Conservation (phyloP, 2,329 filamentous ascomycete species). For the Ophiocordyceps australis region DNA sequence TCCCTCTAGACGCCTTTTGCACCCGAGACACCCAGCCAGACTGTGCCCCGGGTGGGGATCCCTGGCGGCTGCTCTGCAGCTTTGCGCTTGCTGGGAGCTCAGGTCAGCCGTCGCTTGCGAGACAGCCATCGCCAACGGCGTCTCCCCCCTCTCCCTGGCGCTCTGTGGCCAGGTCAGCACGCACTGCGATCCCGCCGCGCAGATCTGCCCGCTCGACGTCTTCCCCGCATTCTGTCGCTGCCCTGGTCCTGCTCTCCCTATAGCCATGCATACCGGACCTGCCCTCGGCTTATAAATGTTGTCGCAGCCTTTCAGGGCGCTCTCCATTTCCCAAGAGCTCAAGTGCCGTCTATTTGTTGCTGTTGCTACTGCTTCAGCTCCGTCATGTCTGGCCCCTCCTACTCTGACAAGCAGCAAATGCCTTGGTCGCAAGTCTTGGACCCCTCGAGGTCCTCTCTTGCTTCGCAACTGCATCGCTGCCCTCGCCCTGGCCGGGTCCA, state of each 20-base stretch:
- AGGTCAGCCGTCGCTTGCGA: constrained; percentile 1
- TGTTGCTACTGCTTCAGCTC: constrained; percentile 6
- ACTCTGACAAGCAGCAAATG: constrained; percentile 8
- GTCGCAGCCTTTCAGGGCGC: constrained; percentile 12
- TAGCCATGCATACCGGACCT: constrained; percentile 16
- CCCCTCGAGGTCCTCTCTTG: constrained; percentile 22
- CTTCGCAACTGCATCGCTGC: constrained; percentile 18
- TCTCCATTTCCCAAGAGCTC: constrained; percentile 7
- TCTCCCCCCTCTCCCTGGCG: constrained; percentile 1
- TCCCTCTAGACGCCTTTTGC: neutral
- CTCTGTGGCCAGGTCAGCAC: constrained; percentile 1
- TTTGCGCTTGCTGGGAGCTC: neutral
- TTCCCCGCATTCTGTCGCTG: constrained; percentile 5
- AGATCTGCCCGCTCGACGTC: constrained; percentile 3
- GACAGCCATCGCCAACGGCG: constrained; percentile 1
- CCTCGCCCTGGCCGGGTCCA: constrained; percentile 28
- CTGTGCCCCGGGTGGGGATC: neutral
- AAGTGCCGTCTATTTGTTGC: no score
- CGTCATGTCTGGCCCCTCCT: constrained; percentile 9
- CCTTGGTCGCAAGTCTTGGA: constrained; percentile 8
- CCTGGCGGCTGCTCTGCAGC: constrained; percentile 1
- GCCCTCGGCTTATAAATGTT: constrained; percentile 18
- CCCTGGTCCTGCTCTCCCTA: constrained; percentile 9
- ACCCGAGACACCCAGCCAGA: neutral
- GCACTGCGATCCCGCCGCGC: no score